Base-by-base conservation (phyloP, 805 yeast genomes). In the Ogataea zsoltii region DNA sequence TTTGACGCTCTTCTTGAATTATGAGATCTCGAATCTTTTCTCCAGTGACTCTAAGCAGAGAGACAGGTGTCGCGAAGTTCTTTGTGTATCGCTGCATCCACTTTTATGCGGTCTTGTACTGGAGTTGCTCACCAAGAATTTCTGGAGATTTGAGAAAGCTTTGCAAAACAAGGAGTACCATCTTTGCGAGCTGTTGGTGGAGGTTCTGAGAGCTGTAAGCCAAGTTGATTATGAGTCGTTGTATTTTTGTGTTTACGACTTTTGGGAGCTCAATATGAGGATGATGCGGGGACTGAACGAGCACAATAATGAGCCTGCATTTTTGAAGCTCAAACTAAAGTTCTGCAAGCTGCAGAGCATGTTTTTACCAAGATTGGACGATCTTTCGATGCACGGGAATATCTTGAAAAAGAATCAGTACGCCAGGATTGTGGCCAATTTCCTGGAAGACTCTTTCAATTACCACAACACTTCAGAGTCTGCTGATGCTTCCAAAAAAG, bases 51-150 rank as follows among this genome's bases (percentile, higher is more conserved):
- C 53, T 7, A 58, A 47, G 4, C 72, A 82, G 0, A 72, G 95
- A 49, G 94, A 88, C 36, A 79, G 81, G 33, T 77, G 88, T 2
- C 79, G 83, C 49, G 96, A 88, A 51, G 80, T 88, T 2, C 63
- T 89, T 35, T 79, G 67, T 45, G 63, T 63, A 19, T 61, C 66
- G 6, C 50, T 63, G 37, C 83, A 85, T 65, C 79, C 89, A 11
- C 69, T 42, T 33, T 44, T 62, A n/a, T 55, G 61, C 45, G 65
- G 60, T 3, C 10, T 55, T 2, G 41, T 60, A 21, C 19, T 65
- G 17, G 50, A 53, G 2, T 46, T 62, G n/a, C 38, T 61, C 4
- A 16, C 43, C n/a, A 51, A 50, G 16, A 50, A 52, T 29, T 46
- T 58, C 14, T 49, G 53, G 40, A 46, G 56, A 21, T 64, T 66